Evolutionary conservation across 2,329 filamentous ascomycete species (phyloP).

Genomic region (Fusarium penzigii): DNA sequence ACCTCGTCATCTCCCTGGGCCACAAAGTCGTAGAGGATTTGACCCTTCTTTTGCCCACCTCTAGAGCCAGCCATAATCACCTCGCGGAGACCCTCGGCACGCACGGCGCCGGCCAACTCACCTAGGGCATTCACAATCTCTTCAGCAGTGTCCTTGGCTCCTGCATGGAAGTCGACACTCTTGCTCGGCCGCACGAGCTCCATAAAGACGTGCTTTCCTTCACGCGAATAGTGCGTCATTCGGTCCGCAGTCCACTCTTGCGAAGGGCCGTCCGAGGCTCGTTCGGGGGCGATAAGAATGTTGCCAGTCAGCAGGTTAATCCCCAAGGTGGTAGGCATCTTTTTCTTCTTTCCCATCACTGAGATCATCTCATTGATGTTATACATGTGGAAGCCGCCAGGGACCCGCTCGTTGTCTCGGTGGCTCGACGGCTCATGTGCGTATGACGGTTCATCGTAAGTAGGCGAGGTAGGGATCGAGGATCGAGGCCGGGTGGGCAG

Average conservation of each 20-base stretch:
- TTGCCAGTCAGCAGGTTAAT: slow-evolving; percentile 86
- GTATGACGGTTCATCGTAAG: slow-evolving; percentile 24
- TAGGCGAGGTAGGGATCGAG: slow-evolving; percentile 20
- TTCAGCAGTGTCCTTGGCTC: slow-evolving; percentile 92
- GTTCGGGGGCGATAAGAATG: slow-evolving; percentile 89
- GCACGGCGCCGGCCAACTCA: slow-evolving; percentile 82
- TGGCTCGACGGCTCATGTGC: slow-evolving; percentile 17
- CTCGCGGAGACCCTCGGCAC: slow-evolving; percentile 81
- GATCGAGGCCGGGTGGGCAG: slow-evolving; percentile 40
- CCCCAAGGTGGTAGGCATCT: slow-evolving; percentile 97
- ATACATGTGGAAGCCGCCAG: slow-evolving; percentile 88
- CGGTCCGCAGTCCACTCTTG: slow-evolving; percentile 94
- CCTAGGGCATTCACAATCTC: slow-evolving; percentile 89
- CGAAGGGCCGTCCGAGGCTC: slow-evolving; percentile 76
- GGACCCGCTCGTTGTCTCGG: slow-evolving; percentile 55
- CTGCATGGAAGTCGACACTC: slow-evolving; percentile 95
- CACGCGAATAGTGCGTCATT: slow-evolving; percentile 95
- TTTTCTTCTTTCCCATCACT: slow-evolving; percentile 95
- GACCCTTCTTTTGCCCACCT: slow-evolving; percentile 68
- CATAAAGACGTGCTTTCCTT: slow-evolving; percentile 97
- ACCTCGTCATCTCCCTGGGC: slow-evolving; percentile 97
- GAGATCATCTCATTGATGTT: slow-evolving; percentile 98
- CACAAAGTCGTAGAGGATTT: slow-evolving; percentile 92
- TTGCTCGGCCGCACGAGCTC: slow-evolving; percentile 91
- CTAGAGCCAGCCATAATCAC: slow-evolving; percentile 80